Percentiles rank a stretch among this genome's conserved stretches.
Evolutionary conservation across 768 basidiomycete species (phyloP).

Genomic region (Chlorophyllum brunneum): DNA sequence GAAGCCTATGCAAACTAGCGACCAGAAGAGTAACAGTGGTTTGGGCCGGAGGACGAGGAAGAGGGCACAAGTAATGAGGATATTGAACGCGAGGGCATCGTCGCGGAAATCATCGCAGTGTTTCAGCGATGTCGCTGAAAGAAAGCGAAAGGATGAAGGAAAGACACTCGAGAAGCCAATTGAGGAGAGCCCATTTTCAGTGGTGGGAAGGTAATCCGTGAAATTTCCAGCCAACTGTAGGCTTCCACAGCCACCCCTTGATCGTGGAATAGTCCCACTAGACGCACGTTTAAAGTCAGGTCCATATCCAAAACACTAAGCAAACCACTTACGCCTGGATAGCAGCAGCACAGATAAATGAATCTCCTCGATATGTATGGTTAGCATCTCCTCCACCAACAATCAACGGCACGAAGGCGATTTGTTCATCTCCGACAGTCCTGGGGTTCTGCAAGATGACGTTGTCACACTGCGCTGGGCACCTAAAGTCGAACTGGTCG

Average conservation of each 20-base stretch:
- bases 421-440: slow-evolving; percentile 62
- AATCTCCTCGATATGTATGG: slow-evolving; percentile 77
- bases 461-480: slow-evolving; percentile 66
- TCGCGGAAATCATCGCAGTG: slow-evolving; percentile 72
- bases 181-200: slow-evolving; percentile 61
- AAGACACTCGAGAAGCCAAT: slow-evolving; percentile 73
- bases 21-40: slow-evolving; percentile 68
- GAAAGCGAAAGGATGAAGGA: slow-evolving; percentile 65
- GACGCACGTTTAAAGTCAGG: slow-evolving; percentile 3
- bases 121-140: slow-evolving; percentile 39
- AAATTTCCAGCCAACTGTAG: slow-evolving; percentile 70
- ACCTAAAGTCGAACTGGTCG: slow-evolving; percentile 66
- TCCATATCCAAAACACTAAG: slow-evolving; percentile 12
- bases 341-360: slow-evolving; percentile 82
- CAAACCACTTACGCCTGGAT: slow-evolving; percentile 61
- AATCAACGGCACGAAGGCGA: slow-evolving; percentile 68
- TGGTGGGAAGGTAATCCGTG: slow-evolving; percentile 59
- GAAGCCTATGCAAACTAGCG: slow-evolving; percentile 76
- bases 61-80: slow-evolving; percentile 59
- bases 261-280: slow-evolving; percentile 63
- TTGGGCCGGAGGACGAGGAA: slow-evolving; percentile 73
- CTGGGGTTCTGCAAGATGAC: slow-evolving; percentile 71
- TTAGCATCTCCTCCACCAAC: slow-evolving; percentile 81
- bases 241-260: slow-evolving; percentile 73
- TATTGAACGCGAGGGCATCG: slow-evolving; percentile 69